Base-by-base conservation (phyloP, 1,284 basidiomycete species). In the Anthracocystis setariae region DNA sequence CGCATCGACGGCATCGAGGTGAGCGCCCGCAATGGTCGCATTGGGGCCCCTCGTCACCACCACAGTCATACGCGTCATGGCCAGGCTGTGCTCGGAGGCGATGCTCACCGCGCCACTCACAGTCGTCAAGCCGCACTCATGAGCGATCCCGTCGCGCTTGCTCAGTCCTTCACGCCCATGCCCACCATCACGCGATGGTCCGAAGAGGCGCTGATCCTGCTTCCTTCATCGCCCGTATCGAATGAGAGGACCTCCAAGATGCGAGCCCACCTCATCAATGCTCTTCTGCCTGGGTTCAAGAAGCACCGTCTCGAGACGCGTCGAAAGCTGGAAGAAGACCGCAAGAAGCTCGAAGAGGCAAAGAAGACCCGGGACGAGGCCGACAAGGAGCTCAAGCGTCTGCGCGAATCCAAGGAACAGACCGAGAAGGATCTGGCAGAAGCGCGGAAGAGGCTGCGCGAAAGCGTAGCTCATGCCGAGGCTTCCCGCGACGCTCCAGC, bases 151-250 rank as follows among this genome's bases (percentile, higher is more conserved):
- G 78, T 82, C 8, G 63, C 76, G 1, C 65, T 76, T 17, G 76
- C 82, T 7, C 71, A 79, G 20, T 84, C 85, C 15, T 86, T 85
- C 73, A 72, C 81, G 10, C 94, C 94, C 3, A 84, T 92, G 61
- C 90, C 85, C 10, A 97, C 95, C 0, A 82, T 90, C n/a, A 90
- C 92, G 77, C 88, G 95, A 44, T 98, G 95, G 94, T 85, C 87
- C 1, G 94, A 97, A 77, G 94, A 96, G 83, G 88, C 88, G 55
- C 91, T 90, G 74, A 90, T 92, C 51, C 85, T 93, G 15, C 89
- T 93, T 60, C 62, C 66, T 3, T 52, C 51, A 15, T 89, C 91
- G 33, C 87, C 89, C 73, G 89, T 90, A 61, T 87, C 89, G 17
- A 84, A 86, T 24, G 88, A 90, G 72, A 87, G 93, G 20, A 85